Evolutionary conservation across 2,329 filamentous ascomycete genomes (phyloP).

Genomic region (Nothopassalora personata): DNA sequence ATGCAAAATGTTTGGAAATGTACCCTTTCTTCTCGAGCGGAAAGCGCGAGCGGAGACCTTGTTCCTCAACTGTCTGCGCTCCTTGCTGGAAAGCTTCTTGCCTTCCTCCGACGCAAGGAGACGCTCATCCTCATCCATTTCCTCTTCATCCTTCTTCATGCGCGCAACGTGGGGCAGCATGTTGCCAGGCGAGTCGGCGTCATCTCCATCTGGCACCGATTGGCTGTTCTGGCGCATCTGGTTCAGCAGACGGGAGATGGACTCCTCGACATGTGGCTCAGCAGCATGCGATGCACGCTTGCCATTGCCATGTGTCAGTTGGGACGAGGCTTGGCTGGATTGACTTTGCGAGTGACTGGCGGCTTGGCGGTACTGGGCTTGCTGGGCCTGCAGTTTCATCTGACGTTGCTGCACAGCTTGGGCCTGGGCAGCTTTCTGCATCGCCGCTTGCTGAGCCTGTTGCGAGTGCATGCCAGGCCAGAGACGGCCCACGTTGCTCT

Average conservation of each 20-base stretch:
- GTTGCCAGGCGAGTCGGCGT: constrained; percentile 42
- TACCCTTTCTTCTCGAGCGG: constrained; percentile 96
- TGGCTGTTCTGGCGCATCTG: constrained; percentile 77
- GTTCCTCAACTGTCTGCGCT: constrained; percentile 93
- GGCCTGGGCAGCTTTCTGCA: constrained; percentile 50
- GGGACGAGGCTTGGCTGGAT: constrained; percentile 27
- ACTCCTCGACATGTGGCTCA: constrained; percentile 64
- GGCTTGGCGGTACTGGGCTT: constrained; percentile 35
- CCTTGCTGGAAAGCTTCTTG: constrained; percentile 98
- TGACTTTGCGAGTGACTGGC: constrained; percentile 21
- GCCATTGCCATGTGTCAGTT: constrained; percentile 36
- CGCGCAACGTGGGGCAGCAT: constrained; percentile 64
- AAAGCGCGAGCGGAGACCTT: constrained; percentile 98
- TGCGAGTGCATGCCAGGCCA: constrained; percentile 94
- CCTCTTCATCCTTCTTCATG: constrained; percentile 87
- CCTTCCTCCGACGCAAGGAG: constrained; percentile 93
- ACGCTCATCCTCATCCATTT: constrained; percentile 97
- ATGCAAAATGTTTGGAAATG: constrained; percentile 20
- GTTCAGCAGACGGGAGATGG: constrained; percentile 86
- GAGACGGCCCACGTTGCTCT: constrained; percentile 59
- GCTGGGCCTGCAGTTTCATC: constrained; percentile 36
- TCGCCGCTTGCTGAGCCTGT: constrained; percentile 57
- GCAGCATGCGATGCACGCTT: constrained; percentile 41
- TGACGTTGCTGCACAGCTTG: constrained; percentile 47
- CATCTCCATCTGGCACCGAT: constrained; percentile 38